These are phyloP conservation scores for Pezicula neosporulosa DNA, from an alignment of 2,329 filamentous ascomycete species.

Conservation along the genomic window DNA sequence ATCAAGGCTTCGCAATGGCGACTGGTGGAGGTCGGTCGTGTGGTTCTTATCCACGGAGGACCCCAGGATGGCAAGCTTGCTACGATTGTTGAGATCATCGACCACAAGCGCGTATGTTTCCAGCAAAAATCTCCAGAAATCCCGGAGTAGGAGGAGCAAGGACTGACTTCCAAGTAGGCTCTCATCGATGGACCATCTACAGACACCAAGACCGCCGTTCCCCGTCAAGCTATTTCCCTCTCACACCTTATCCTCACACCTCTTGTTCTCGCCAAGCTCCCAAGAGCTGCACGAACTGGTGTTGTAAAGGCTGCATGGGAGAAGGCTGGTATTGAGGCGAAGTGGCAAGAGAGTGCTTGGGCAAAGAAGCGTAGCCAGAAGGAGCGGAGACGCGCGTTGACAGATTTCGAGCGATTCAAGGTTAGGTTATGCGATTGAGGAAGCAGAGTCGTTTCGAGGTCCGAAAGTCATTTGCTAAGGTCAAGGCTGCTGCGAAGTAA, in stretches of 20 bases:
- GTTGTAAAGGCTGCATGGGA: slow-evolving; percentile 87
- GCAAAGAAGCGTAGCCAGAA: slow-evolving; percentile 89
- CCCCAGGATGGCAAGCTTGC: slow-evolving; percentile 86
- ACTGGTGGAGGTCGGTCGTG: slow-evolving; percentile 96
- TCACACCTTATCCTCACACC: slow-evolving; percentile 83
- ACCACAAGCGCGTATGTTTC: slow-evolving; percentile 97
- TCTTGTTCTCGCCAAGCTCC: slow-evolving; percentile 81
- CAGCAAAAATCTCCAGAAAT: neutral
- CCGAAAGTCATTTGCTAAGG: slow-evolving; percentile 92
- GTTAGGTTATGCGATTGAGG: slow-evolving; percentile 98
- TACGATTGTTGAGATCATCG: slow-evolving; percentile 97
- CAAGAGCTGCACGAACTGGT: slow-evolving; percentile 79
- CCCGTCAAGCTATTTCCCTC: slow-evolving; percentile 83
- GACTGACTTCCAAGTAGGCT: slow-evolving; percentile 57
- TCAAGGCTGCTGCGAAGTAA: slow-evolving; percentile 75
- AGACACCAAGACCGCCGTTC: slow-evolving; percentile 73
- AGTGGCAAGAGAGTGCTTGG: slow-evolving; percentile 90
- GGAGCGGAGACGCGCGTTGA: slow-evolving; percentile 84
- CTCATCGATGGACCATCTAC: slow-evolving; percentile 92
- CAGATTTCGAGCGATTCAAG: slow-evolving; percentile 99
- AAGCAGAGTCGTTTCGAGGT: slow-evolving; percentile 99
- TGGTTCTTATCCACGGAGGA: slow-evolving; percentile 81
- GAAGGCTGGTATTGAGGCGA: slow-evolving; percentile 84
- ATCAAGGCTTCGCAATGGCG: slow-evolving; percentile 85
- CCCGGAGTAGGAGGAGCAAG: slow-evolving; percentile 12